Base-by-base conservation (phyloP, 2,329 filamentous ascomycete genomes). In the Beauveria medogensis region DNA sequence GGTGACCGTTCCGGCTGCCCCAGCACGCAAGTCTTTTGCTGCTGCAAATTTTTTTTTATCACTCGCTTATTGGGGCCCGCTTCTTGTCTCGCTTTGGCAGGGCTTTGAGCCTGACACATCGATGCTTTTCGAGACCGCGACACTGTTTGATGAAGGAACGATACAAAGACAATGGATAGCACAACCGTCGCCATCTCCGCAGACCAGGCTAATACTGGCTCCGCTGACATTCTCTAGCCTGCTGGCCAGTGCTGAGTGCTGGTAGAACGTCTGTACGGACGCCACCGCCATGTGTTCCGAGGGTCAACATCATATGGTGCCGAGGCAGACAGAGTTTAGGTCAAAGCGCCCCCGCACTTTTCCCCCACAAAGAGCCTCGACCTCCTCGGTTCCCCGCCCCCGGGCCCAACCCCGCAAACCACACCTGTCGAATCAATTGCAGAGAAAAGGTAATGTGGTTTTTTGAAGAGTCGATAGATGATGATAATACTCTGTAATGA, bases 291-390 rank as follows among this genome's bases (percentile, higher is more conserved):
- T 44, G 34, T 51, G 55, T 50, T 51, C 46, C 55, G 55, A 58
- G 55, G 34, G 34, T 37, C 34, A 37, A 6, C 34, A 37, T 37
- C 34, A 37, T 37, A 37, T 37, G 30, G 30, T 51, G 55, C 55
- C 55, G 46, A 51, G 55, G 55, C 55, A 58, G 47, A 37, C 10
- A 22, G 24, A 30, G 55, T 34, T 37, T 16, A 51, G 46, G 55
- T 58, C 55, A 50, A 43, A 51, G 55, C 55, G 46, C 46, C 55
- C 51, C 55, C 55, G 46, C 55, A 50, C 34, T 37, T 55, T 24
- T 51, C 51, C 55, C 55, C 55, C 55, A 58, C 55, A 58, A 52
- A 58, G 47, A 58, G 55, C 46, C 55, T 58, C 46, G 55, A 43
- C 54, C 28, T 24, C 30, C n/a, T 41, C 50, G 18, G 5, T 41